Conservation (phyloP, 1,284 basidiomycete species). For the Marasmius fiardii region DNA sequence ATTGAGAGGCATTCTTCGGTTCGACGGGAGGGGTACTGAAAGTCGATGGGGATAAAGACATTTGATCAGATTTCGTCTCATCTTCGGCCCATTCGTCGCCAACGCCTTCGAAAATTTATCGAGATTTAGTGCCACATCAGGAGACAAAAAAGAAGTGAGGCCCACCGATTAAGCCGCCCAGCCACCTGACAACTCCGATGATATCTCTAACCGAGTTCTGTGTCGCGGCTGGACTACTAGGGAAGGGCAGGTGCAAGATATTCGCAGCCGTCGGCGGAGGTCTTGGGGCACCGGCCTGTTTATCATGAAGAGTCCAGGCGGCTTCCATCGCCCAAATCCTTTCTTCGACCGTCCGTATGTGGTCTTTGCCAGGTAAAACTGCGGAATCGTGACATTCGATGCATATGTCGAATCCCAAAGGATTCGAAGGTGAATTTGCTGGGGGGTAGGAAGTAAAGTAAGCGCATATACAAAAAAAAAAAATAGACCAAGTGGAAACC, state of each 20-base stretch:
- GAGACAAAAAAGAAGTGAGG: not conserved
- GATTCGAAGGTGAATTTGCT: constrained; percentile 57
- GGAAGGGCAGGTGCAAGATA: constrained; percentile 72
- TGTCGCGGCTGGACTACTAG: constrained; percentile 56
- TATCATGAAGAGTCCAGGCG: constrained; percentile 41
- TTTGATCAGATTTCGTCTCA: not conserved
- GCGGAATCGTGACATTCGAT: constrained; percentile 83
- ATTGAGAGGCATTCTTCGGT: not conserved
- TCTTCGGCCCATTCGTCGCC: not conserved
- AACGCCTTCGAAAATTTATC: not conserved
- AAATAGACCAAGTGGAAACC: not conserved
- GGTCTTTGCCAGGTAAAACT: constrained; percentile 57
- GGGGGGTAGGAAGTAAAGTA: constrained; percentile 39
- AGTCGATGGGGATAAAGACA: not conserved
- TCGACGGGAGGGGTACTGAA: not conserved
- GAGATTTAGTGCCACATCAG: not conserved
- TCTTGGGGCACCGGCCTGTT: constrained; percentile 37
- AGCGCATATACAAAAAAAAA: not conserved
- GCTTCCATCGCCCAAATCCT: constrained; percentile 62
- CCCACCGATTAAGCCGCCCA: not conserved
- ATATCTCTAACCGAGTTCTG: constrained; percentile 46
- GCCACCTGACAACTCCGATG: constrained; percentile 54
- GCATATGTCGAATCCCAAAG: constrained; percentile 76
- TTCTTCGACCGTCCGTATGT: constrained; percentile 69
- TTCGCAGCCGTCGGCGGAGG: constrained; percentile 69